Conservation (phyloP, 1,139 yeast species). For the Hansenula lynferdii region DNA sequence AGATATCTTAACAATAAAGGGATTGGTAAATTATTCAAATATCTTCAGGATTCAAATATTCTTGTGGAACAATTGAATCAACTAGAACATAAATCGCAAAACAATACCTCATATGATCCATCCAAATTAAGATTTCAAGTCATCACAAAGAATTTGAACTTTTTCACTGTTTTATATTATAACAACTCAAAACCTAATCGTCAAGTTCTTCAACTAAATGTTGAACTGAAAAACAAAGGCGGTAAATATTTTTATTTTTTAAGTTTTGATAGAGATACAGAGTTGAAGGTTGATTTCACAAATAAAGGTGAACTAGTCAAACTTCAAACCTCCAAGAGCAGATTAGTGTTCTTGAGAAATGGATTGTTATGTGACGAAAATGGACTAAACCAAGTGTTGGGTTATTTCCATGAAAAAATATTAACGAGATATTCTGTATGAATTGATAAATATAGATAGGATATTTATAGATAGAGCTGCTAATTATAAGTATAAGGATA, state of each 20-base stretch:
- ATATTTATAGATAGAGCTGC: too few species aligned
- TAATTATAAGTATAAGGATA: too few species aligned
- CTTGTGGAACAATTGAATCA: constrained; percentile 14
- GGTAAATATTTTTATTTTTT: constrained; percentile 5
- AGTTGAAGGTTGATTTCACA: constrained; percentile 8
- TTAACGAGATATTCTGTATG: constrained; percentile 2
- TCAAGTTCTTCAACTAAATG: constrained; percentile 8
- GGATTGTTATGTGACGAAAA: constrained; percentile 14
- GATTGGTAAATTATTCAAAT: constrained; percentile 17
- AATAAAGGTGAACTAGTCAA: constrained; percentile 6
- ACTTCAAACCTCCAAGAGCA: constrained; percentile 1
- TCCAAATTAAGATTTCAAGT: constrained; percentile 14
- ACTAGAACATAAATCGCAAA: not conserved
- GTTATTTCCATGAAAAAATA: constrained; percentile 13
- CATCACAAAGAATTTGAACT: constrained; percentile 15
- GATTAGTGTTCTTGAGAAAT: constrained; percentile 12
- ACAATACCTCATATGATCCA: not conserved
- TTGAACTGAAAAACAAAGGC: constrained; percentile 10
- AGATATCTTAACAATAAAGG: constrained; percentile 16
- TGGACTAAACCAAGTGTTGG: constrained; percentile 13
- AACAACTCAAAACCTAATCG: constrained; percentile 4
- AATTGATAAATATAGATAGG: too few species aligned
- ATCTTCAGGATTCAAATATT: constrained; percentile 17
- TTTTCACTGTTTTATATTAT: constrained; percentile 18
- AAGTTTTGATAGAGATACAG: constrained; percentile 4